Evolutionary conservation across 1,284 basidiomycete species (phyloP).

Genomic region (Puccinia horiana): DNA sequence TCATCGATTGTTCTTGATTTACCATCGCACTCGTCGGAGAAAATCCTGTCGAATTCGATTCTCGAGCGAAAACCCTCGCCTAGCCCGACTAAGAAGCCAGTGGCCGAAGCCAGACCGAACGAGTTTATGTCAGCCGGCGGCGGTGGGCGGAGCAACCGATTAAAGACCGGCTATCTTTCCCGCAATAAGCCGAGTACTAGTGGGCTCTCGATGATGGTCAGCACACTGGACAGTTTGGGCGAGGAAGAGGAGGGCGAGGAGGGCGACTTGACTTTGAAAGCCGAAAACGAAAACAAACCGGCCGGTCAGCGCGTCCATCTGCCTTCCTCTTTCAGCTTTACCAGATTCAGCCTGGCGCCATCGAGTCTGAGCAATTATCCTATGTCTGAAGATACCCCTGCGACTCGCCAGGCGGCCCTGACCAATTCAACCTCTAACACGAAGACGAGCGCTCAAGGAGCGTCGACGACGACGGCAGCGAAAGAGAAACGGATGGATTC

Average conservation of each 20-base stretch:
- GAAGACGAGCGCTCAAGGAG: not conserved
- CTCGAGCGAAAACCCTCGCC: not conserved
- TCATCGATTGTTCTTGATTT: constrained; percentile 12
- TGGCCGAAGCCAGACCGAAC: not conserved
- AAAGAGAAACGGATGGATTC: constrained; percentile 12
- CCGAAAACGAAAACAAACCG: not conserved
- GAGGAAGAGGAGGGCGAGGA: constrained; percentile 41
- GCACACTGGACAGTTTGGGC: constrained; percentile 37
- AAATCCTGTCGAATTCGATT: constrained; percentile 18
- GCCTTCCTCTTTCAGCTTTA: constrained; percentile 5
- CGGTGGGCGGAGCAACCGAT: constrained; percentile 14
- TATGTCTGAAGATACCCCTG: not conserved
- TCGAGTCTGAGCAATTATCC: not conserved
- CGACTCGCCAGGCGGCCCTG: not conserved
- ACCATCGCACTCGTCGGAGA: not conserved
- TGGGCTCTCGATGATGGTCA: not conserved
- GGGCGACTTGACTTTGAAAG: constrained; percentile 11
- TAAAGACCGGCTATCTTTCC: constrained; percentile 36
- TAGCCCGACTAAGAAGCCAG: not conserved
- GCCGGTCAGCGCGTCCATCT: not conserved
- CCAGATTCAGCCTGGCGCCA: not conserved
- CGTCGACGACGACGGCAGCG: not conserved
- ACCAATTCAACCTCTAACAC: not conserved
- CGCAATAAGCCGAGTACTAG: not conserved
- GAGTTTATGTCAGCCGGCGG: not conserved